Base-by-base conservation (phyloP, 2,329 filamentous ascomycete species). In the Aspergillus spinulosporus region DNA sequence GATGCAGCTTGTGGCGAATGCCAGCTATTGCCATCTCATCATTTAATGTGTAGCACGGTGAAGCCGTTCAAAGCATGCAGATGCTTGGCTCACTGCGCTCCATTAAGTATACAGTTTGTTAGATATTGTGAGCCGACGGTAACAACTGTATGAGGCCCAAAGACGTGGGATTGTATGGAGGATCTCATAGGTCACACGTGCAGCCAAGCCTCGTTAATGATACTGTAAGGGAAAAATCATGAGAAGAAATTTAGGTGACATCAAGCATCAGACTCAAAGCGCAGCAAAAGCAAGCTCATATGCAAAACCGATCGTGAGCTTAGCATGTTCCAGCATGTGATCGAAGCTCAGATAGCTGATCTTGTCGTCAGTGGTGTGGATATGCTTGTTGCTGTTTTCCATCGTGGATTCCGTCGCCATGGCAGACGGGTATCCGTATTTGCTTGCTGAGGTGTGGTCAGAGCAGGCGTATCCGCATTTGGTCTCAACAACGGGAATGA, bases 301-400 rank as follows among this genome's bases (percentile, higher is more conserved):
- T 3, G 87, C 90, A 64, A 96, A 82, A 4, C 88, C 89, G 32
- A 96, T 79, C 1, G 90, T 94, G 81, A 96, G 82, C 71, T 86
- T 88, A 21, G 90, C 90, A 74, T 96, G 92, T 77, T 96, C 87
- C 34, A 94, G 80, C 91, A 96, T 96, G 73, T 96, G 92, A 70
- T 92, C 86, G 70, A 95, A 96, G 64, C 86, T 86, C 57, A 92
- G 74, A 61, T 84, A 86, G 68, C 88, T 81, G 62, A 92, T 84
- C 66, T 83, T 84, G 68, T 92, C 89, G 58, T 87, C 82, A 0
- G 86, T 86, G 0, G 84, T 85, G 74, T 92, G 89, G 61, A 92
- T 92, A 71, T 86, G 84, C 65, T 85, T 84, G 72, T 89, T 87
- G 54, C 76, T 81, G 68, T 83, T 73, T 54, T 82, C 79, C 63